A percentile compares a stretch with the other conserved stretches of the same genome.
These are phyloP conservation scores for Lachancea mirantina DNA, from an alignment of 805 yeast species.

Conservation along the genomic window DNA sequence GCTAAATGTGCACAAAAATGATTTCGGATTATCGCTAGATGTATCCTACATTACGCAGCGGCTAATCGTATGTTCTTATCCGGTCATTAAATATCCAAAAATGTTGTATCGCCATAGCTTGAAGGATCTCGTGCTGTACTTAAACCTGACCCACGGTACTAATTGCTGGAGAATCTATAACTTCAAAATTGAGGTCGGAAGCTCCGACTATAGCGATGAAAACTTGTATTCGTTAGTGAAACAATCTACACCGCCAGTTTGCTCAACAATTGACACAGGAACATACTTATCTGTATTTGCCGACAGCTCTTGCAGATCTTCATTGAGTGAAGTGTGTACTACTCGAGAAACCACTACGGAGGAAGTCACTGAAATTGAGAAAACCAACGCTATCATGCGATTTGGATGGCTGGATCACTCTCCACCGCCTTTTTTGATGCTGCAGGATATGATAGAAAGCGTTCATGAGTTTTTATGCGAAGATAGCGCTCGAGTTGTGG, in stretches of 20 bases:
- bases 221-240: conserved; percentile 12
- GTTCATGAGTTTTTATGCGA: conserved; percentile 38
- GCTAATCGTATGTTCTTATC: conserved; percentile 71
- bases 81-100: conserved; percentile 42
- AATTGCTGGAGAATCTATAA: conserved; percentile 68
- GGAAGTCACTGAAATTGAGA: no score
- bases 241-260: no score
- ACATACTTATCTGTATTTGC: no score
- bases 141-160: conserved; percentile 40
- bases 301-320: no score
- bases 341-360: no score
- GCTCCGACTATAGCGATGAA: conserved; percentile 31
- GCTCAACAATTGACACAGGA: no score
- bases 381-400: no score
- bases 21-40: conserved; percentile 41
- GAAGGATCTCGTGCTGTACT: conserved; percentile 41
- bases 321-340: no score
- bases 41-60: conserved; percentile 58
- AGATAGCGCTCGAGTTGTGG: conserved; percentile 43
- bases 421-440: conserved; percentile 56
- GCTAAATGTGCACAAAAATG: conserved; percentile 21
- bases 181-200: conserved; percentile 50
- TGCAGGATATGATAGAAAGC: conserved; percentile 39
- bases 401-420: conserved; percentile 71
- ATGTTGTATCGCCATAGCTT: conserved; percentile 47